These are phyloP conservation scores for Mycena vitilis DNA, from an alignment of 768 basidiomycete species.

Conservation along the genomic window DNA sequence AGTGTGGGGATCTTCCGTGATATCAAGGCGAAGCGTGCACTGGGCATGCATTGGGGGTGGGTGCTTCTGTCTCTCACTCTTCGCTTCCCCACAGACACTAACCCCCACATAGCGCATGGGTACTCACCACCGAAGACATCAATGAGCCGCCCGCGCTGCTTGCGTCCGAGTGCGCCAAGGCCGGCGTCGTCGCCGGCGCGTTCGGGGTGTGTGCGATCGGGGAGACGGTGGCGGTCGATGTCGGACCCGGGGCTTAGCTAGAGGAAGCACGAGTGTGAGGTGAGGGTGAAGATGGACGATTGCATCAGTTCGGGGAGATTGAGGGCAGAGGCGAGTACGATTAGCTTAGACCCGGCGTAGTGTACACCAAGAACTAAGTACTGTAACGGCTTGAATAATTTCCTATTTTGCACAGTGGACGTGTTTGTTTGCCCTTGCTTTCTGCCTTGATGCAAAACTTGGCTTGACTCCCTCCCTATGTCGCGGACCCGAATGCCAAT, in stretches of 20 bases:
- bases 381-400: too few species aligned
- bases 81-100: background rate
- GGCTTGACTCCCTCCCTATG: conserved; percentile 4
- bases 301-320: too few species aligned
- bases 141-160: conserved; percentile 70
- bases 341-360: too few species aligned
- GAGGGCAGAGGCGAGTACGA: too few species aligned
- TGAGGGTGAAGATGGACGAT: too few species aligned
- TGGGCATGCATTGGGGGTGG: conserved; percentile 82
- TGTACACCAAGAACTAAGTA: too few species aligned
- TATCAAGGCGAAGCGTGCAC: conserved; percentile 65
- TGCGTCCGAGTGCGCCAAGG: conserved; percentile 61
- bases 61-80: conserved; percentile 31
- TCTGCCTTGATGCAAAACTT: too few species aligned
- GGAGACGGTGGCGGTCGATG: conserved; percentile 54
- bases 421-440: too few species aligned
- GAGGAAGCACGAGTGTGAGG: too few species aligned
- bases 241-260: too few species aligned
- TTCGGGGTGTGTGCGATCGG: conserved; percentile 72
- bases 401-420: too few species aligned
- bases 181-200: conserved; percentile 62
- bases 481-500: conserved; percentile 16
- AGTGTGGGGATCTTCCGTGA: conserved; percentile 76
- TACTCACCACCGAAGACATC: conserved; percentile 64
- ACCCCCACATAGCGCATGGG: conserved; percentile 57